Conservation (phyloP, 352 stramenopile genomes). For the Pythium phragmiticola region DNA sequence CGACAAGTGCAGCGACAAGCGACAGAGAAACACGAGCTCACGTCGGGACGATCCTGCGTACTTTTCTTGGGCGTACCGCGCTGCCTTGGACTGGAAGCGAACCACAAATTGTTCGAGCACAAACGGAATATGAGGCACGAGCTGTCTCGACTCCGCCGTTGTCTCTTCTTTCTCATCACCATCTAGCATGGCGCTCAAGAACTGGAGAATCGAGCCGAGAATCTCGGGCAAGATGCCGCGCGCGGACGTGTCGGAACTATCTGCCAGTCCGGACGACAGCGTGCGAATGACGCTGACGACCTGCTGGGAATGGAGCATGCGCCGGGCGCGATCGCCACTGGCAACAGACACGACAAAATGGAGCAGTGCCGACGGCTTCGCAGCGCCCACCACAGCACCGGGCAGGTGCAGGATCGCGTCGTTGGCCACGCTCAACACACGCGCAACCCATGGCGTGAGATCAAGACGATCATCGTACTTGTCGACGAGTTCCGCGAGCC, state of each 20-base stretch:
- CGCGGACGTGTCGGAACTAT: conserved; percentile 24
- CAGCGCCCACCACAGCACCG: conserved; percentile 67
- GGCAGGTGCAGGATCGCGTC: conserved; percentile 68
- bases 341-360: conserved; percentile 72
- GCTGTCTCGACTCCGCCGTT: conserved; percentile 11
- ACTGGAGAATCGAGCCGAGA: conserved; percentile 69
- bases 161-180: conserved; percentile 49
- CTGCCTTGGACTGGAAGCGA: conserved; percentile 80
- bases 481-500: conserved; percentile 71
- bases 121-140: conserved; percentile 78
- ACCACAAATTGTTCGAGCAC: conserved; percentile 76
- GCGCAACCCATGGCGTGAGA: conserved; percentile 62
- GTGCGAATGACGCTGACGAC: conserved; percentile 62
- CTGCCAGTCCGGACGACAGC: conserved; percentile 54
- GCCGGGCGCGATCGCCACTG: conserved; percentile 38
- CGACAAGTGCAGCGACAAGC: conserved; percentile 64
- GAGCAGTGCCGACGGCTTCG: conserved; percentile 74
- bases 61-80: conserved; percentile 68
- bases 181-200: conserved; percentile 77
- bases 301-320: conserved; percentile 36
- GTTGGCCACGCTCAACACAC: conserved; percentile 42
- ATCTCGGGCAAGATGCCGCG: conserved; percentile 67
- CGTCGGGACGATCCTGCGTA: conserved; percentile 82
- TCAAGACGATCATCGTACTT: conserved; percentile 73
- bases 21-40: conserved; percentile 80